Evolutionary conservation across 208 protist genomes (phyloP), one percentile per base, ranked within the genome.

Genomic region (Trypanosoma theileri): DNA sequence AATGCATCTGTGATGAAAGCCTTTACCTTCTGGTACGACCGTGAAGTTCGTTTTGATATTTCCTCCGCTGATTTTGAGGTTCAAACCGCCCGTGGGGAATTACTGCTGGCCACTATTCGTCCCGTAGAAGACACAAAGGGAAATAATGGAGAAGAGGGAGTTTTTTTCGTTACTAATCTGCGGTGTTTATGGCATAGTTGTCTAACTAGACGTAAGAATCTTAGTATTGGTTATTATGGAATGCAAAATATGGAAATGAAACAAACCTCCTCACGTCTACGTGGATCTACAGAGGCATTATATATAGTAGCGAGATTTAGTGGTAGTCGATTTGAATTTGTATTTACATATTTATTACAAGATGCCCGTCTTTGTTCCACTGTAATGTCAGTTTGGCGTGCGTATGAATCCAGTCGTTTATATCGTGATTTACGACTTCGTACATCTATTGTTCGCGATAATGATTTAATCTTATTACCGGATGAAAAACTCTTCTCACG

Each of bases 61-160:
- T 10, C 64, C 0, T 0, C 55, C 12, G 21, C 46, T 16, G 79
- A 85, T 13, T 64, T 98, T 24, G 58, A 71, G 28, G 68, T 94
- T 26, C 82, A 91, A 35, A 76, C 72, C 21, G 26, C 26, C 8
- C 76, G 82, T 31, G 87, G 84, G 3, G 97, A 99, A 75, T 59
- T 80, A 16, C 62, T 89, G 17, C 90, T 94, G 56, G 85, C 94
- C 53, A 84, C 73, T 21, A 77, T 98, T 59, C 59, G 80, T 35
- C 48, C 83, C 11, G 85, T 98, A 1, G 96, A 99, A 68, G 98
- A 99, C 75, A 98, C 91, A 7, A 98, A 99, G 72, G 97, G 98
- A 42, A 98, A 98, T 80, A 95, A 87, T 64, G 97, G 97, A 17
- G 81, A 97, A 60, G 73, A 70, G 17, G 98, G 98, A 12, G 77